These are phyloP conservation scores for Acacia pycnantha DNA, from an alignment of 331 rosid genomes.

Conservation along the genomic window DNA sequence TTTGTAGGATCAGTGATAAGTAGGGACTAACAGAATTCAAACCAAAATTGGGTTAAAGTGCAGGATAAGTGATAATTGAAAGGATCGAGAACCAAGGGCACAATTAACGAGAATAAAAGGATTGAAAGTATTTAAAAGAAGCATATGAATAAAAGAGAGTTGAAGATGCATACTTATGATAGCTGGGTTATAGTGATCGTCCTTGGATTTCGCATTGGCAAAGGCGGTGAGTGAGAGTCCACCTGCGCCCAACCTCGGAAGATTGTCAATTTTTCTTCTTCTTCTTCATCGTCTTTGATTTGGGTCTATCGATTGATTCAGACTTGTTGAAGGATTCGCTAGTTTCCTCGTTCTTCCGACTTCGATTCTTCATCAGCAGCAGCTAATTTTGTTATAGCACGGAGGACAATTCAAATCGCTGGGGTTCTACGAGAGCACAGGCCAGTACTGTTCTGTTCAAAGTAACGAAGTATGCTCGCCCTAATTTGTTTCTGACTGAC, in stretches of 20 bases:
- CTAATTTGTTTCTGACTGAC: not conserved
- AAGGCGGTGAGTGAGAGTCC: slow-evolving; percentile 69
- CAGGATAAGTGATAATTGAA: not conserved
- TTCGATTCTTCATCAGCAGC: slow-evolving; percentile 47
- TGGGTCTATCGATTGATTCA: slow-evolving; percentile 24
- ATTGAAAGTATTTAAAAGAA: not conserved
- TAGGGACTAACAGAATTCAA: slow-evolving; percentile 7
- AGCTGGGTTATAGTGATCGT: slow-evolving; percentile 68
- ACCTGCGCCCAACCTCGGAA: slow-evolving; percentile 54
- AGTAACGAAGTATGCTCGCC: not conserved
- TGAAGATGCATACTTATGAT: slow-evolving; percentile 53
- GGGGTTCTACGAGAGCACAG: not conserved
- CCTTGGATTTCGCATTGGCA: slow-evolving; percentile 59
- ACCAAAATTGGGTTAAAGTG: not conserved
- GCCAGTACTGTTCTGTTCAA: not conserved
- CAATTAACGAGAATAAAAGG: not conserved
- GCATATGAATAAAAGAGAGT: not conserved
- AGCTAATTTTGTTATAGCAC: not conserved
- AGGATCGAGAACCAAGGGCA: not conserved
- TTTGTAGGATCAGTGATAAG: not conserved
- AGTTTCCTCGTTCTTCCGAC: slow-evolving; percentile 26
- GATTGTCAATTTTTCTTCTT: slow-evolving; percentile 43
- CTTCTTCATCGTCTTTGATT: slow-evolving; percentile 23
- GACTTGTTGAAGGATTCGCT: slow-evolving; percentile 23
- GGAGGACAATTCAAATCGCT: not conserved